A percentile compares a stretch with the other conserved stretches of the same genome.
These are phyloP conservation scores for Limonium bicolor DNA, from an alignment of 148 eudicot species.

Conservation along the genomic window DNA sequence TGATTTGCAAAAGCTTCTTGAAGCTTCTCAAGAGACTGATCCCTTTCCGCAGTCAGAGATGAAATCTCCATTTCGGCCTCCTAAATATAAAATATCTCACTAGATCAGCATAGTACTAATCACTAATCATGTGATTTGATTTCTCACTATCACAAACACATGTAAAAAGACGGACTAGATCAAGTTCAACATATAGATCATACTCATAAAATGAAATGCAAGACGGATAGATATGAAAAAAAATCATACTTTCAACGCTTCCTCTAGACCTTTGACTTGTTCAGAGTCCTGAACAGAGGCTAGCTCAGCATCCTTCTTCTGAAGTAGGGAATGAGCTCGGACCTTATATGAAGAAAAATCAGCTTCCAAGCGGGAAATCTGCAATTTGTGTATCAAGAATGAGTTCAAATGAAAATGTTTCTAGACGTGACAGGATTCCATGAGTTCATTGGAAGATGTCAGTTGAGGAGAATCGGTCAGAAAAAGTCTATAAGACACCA, in stretches of 20 bases:
- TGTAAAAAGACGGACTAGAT: not conserved
- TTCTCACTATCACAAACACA: not conserved
- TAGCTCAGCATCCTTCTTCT: slow-evolving; percentile 85
- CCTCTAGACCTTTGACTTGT: slow-evolving; percentile 72
- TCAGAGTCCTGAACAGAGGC: slow-evolving; percentile 83
- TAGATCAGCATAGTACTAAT: slow-evolving; percentile 9
- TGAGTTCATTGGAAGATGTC: too few relatives aligned
- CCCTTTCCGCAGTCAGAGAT: slow-evolving; percentile 51
- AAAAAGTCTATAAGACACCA: too few relatives aligned
- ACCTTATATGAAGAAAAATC: slow-evolving; percentile 87
- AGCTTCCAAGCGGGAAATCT: slow-evolving; percentile 61
- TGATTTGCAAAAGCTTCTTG: slow-evolving; percentile 45
- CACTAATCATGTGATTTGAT: not conserved
- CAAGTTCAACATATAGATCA: not conserved
- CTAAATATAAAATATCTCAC: slow-evolving; percentile 18
- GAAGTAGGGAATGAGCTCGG: slow-evolving; percentile 94
- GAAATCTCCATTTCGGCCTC: slow-evolving; percentile 84
- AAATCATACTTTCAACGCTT: slow-evolving; percentile 66
- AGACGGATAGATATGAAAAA: not conserved
- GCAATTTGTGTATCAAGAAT: slow-evolving; percentile 19
- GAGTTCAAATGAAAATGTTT: too few relatives aligned
- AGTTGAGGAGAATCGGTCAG: too few relatives aligned
- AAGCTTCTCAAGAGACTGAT: slow-evolving; percentile 64
- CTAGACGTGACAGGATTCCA: too few relatives aligned
- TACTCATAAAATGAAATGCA: not conserved